Evolutionary conservation across 2,329 filamentous ascomycete species (phyloP), one percentile per base, ranked within the genome.

Genomic region (Didymella pinodella): DNA sequence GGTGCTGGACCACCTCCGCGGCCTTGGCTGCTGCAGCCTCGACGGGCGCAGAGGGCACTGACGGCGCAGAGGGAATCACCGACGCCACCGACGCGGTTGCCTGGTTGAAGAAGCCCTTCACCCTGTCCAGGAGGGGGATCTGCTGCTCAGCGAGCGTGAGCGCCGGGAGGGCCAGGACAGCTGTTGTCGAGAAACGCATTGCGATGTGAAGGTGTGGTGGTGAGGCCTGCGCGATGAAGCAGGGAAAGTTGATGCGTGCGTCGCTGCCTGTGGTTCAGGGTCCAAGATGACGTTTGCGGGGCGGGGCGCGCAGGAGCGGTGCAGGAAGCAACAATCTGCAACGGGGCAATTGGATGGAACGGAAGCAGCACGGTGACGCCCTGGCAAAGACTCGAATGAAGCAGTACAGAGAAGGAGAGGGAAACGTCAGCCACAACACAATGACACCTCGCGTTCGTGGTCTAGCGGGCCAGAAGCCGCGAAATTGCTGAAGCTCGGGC

Each of bases 101-200:
- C 77, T 83, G 81, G 70, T 79, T 81, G 66, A 83, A 79, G 72
- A 80, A 85, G 60, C 81, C 81, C 69, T 83, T 83, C 53, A 85
- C 76, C 75, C 87, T 86, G 72, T 87, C 85, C 62, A 90, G 78
- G 68, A 91, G 78, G 32, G 86, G 85, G 40, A 84, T 75, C 73
- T 88, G 86, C 67, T 86, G 81, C 73, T 87, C 82, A 48, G 85
- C 85, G 62, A 77, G 68, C 26, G 80, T 75, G 48, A 82, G 74
- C 63, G 82, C 80, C 61, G 84, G 82, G 44, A 83, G 78, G 76
- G 81, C 78, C 69, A 87, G 76, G 47, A 84, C 71, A 64, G 85
- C 72, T 56, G 83, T 68, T 54, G 79, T 77, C 55, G 82, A 80
- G 76, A 85, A 76, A 78, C 83, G 84, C 85, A 87, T 77, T 40